A percentile compares a stretch with the other conserved stretches of the same genome.
phyloP scores from a whole-genome alignment of 2,329 filamentous ascomycete species.

The Paraphoma chrysanthemicola region DNA sequence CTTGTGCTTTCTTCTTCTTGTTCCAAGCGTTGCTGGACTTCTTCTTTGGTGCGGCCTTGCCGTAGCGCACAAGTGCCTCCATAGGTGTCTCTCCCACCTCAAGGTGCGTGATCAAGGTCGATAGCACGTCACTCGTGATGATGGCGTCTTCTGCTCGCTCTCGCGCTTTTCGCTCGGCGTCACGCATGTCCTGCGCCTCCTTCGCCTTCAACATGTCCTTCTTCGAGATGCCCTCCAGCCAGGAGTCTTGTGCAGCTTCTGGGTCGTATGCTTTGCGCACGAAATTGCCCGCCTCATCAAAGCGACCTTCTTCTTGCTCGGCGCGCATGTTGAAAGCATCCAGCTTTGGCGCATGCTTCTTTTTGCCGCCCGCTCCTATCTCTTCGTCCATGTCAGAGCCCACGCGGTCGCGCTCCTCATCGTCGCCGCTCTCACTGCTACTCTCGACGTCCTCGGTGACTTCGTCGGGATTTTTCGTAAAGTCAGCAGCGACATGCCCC shows the following conservation, averaged over 20 bases:
- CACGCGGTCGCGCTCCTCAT: constrained; percentile 71
- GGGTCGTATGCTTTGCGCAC: constrained; percentile 88
- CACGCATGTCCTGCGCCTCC: constrained; percentile 84
- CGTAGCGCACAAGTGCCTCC: constrained; percentile 84
- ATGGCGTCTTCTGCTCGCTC: constrained; percentile 77
- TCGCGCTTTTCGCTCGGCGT: constrained; percentile 75
- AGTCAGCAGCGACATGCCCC: constrained; percentile 67
- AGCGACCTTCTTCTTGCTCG: constrained; percentile 91
- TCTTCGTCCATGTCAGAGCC: constrained; percentile 80
- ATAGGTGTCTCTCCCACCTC: constrained; percentile 85
- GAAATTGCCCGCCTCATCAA: constrained; percentile 90
- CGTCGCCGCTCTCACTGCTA: constrained; percentile 64
- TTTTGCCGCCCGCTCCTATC: constrained; percentile 86
- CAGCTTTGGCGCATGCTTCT: constrained; percentile 89
- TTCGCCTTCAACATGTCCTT: constrained; percentile 90
- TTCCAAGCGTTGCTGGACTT: constrained; percentile 54
- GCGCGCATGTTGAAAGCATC: constrained; percentile 94
- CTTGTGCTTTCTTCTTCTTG: constrained; percentile 54
- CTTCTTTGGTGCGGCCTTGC: constrained; percentile 63
- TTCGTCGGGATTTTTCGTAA: constrained; percentile 53
- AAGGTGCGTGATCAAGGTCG: constrained; percentile 73
- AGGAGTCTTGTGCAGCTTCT: constrained; percentile 88
- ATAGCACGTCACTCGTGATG: constrained; percentile 75
- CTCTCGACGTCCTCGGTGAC: constrained; percentile 69
- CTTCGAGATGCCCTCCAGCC: constrained; percentile 91